These are phyloP conservation scores for Trichoderma polysporum DNA, from an alignment of 2,329 filamentous ascomycete species.

Conservation along the genomic window DNA sequence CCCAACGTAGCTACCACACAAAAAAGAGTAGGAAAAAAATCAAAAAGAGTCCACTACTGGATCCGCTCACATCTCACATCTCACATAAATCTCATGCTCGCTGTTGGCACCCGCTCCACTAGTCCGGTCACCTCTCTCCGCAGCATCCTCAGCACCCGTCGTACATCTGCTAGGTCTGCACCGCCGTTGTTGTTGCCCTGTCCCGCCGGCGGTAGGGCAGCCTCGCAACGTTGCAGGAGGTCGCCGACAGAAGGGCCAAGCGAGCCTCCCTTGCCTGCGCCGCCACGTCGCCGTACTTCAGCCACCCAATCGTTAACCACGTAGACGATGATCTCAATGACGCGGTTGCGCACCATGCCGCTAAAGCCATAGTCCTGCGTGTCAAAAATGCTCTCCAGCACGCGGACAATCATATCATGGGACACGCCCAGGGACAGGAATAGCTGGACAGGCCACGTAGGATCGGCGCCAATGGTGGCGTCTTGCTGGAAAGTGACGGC, in stretches of 20 bases:
- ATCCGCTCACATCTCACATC: slow-evolving; percentile 18
- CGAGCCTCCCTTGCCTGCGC: slow-evolving; percentile 39
- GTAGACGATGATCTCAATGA: slow-evolving; percentile 56
- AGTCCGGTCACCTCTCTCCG: slow-evolving; percentile 46
- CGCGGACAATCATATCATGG: slow-evolving; percentile 55
- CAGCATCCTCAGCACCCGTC: slow-evolving; percentile 43
- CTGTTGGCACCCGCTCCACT: slow-evolving; percentile 43
- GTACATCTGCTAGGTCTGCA: slow-evolving; percentile 45
- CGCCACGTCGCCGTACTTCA: slow-evolving; percentile 49
- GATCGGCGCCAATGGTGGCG: slow-evolving; percentile 55
- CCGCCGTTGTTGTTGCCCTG: slow-evolving; percentile 47
- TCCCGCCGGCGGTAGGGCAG: slow-evolving; percentile 41
- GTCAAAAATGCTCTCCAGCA: slow-evolving; percentile 58
- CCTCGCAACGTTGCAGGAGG: slow-evolving; percentile 51
- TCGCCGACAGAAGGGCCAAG: slow-evolving; percentile 49
- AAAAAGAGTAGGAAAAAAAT: not conserved
- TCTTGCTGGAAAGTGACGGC: slow-evolving; percentile 59
- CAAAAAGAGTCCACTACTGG: slow-evolving; percentile 5
- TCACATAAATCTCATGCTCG: slow-evolving; percentile 49
- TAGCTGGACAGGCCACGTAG: slow-evolving; percentile 57
- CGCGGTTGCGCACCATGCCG: slow-evolving; percentile 47
- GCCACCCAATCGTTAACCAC: slow-evolving; percentile 51
- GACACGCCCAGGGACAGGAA: slow-evolving; percentile 58
- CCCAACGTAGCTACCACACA: slow-evolving; percentile 5
- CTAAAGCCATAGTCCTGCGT: slow-evolving; percentile 60